Evolutionary conservation across 306 rosid species (phyloP).

Genomic region (Inga leiocalycina): DNA sequence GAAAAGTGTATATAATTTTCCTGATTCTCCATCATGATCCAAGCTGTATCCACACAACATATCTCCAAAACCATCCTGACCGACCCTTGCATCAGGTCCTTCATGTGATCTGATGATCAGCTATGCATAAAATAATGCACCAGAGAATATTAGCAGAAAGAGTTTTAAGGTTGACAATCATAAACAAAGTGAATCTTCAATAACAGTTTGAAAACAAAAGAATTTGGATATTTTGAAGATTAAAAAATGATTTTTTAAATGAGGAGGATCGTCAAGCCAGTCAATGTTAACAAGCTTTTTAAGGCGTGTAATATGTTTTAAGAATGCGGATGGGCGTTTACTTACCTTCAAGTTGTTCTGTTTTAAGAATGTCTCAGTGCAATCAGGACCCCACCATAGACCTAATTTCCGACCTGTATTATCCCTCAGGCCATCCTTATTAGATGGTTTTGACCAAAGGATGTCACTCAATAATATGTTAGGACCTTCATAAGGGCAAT

Average conservation of each 20-base stretch:
- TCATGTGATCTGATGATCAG: slow-evolving; percentile 94
- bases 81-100: slow-evolving; percentile 86
- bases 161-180: slow-evolving; percentile 16
- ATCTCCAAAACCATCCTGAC: slow-evolving; percentile 70
- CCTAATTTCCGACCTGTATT: slow-evolving; percentile 63
- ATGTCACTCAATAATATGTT: slow-evolving; percentile 70
- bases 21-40: slow-evolving; percentile 81
- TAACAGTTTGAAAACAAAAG: background rate
- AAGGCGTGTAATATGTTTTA: background rate
- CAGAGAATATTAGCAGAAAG: slow-evolving; percentile 25
- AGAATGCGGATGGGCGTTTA: background rate
- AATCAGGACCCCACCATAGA: slow-evolving; percentile 91
- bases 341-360: slow-evolving; percentile 81
- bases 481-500: slow-evolving; percentile 68
- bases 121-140: slow-evolving; percentile 49
- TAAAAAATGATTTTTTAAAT: background rate
- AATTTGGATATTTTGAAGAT: background rate
- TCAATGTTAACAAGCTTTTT: background rate
- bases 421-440: slow-evolving; percentile 66
- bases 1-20: slow-evolving; percentile 81
- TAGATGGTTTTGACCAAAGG: slow-evolving; percentile 87
- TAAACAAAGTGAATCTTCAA: background rate
- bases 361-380: slow-evolving; percentile 76
- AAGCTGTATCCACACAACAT: slow-evolving; percentile 76
- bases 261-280: background rate